A percentile compares a stretch with the other conserved stretches of the same genome.
Conservation (phyloP, 148 eudicot species). For the Drosera capensis region DNA sequence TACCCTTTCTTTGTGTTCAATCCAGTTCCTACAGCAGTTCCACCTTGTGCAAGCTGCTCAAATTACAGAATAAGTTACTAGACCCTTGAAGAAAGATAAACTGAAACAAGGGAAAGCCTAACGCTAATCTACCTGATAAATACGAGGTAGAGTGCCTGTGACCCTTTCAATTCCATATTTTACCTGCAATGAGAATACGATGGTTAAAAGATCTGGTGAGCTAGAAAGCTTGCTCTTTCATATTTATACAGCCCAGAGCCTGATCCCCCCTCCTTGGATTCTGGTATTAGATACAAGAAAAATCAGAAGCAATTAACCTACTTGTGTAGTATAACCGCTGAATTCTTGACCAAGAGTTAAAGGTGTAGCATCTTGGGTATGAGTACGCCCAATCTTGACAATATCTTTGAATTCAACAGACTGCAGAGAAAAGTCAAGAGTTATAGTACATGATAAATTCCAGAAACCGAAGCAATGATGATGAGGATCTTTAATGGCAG, state of each 20-base stretch:
- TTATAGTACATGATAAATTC: background rate
- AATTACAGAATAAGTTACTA: constrained; percentile 1
- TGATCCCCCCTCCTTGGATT: background rate
- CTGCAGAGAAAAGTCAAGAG: constrained; percentile 19
- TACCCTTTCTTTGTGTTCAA: constrained; percentile 97
- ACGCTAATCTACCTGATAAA: constrained; percentile 63
- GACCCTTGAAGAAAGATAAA: constrained; percentile 4
- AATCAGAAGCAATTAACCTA: constrained; percentile 17
- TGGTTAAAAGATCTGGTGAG: background rate
- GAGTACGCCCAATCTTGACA: constrained; percentile 96
- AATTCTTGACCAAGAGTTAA: constrained; percentile 99
- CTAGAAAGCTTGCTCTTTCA: background rate
- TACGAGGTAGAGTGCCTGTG: constrained; percentile 59
- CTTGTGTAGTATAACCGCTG: constrained; percentile 93
- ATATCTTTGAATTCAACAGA: constrained; percentile 76
- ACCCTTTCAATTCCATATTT: constrained; percentile 88
- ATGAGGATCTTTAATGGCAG: no score
- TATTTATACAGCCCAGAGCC: background rate
- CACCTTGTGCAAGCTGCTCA: constrained; percentile 96
- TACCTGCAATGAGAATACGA: constrained; percentile 30
- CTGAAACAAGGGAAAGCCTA: background rate
- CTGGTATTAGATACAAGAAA: background rate
- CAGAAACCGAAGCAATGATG: no score
- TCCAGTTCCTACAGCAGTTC: constrained; percentile 98
- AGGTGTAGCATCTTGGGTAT: constrained; percentile 98